Evolutionary conservation across 1,139 yeast genomes (phyloP).

Genomic region (Saccharomyces uvarum): DNA sequence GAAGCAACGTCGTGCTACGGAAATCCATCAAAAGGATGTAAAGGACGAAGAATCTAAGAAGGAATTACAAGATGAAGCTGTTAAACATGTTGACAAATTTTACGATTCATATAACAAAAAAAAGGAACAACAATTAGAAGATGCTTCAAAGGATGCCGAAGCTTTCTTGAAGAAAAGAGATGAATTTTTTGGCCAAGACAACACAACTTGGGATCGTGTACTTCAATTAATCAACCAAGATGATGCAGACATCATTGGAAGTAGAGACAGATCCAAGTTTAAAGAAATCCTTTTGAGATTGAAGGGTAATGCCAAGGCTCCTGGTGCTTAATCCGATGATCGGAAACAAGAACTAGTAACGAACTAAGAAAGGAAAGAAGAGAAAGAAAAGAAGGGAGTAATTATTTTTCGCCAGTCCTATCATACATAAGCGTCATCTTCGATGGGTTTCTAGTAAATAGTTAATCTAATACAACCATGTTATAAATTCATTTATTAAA

Average conservation of each 20-base stretch:
- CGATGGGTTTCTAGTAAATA: not conserved
- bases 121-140: conserved; percentile 62
- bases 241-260: conserved; percentile 38
- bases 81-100: conserved; percentile 82
- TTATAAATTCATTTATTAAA: not conserved
- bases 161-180: conserved; percentile 72
- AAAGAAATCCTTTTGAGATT: conserved; percentile 57
- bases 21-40: conserved; percentile 75
- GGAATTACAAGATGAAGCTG: conserved; percentile 72
- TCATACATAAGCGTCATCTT: not conserved
- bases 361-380: not conserved
- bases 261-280: conserved; percentile 63
- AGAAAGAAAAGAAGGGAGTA: not conserved
- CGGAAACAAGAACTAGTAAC: not conserved
- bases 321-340: conserved; percentile 48
- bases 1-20: conserved; percentile 77
- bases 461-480: not conserved
- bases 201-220: conserved; percentile 84
- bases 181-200: conserved; percentile 55
- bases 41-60: conserved; percentile 58
- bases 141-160: conserved; percentile 61
- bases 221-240: conserved; percentile 43
- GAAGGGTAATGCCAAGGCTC: conserved; percentile 63
- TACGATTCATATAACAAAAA: conserved; percentile 87
- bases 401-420: not conserved